phyloP scores from a whole-genome alignment of 148 eudicot genomes.

The Heliosperma pusillum region DNA sequence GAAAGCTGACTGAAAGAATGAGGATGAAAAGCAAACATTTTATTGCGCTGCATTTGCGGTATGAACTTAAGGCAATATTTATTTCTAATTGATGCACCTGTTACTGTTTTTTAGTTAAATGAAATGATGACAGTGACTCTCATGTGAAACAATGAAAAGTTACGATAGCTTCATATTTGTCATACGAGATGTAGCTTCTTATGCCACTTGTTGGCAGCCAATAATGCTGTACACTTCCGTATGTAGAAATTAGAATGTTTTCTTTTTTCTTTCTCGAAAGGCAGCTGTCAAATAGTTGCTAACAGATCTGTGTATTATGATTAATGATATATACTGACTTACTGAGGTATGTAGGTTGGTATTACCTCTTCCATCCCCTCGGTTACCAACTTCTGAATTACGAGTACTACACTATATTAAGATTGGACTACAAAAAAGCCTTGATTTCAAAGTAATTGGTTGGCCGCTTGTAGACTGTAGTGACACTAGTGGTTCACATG shows the following conservation, averaged over 20 bases:
- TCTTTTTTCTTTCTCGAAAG: not conserved
- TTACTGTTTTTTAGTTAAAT: slow-evolving; percentile 13
- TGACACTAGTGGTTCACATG: not conserved
- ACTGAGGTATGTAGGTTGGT: not conserved
- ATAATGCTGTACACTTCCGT: not conserved
- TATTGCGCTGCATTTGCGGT: slow-evolving; percentile 83
- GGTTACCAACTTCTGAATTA: not conserved
- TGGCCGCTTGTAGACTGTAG: not conserved
- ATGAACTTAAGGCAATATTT: slow-evolving; percentile 7
- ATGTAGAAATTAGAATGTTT: not conserved
- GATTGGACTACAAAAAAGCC: not conserved
- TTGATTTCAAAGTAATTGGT: not conserved
- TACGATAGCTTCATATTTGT: not conserved
- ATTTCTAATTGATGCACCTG: not conserved
- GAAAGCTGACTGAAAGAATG: slow-evolving; percentile 67
- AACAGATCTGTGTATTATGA: not conserved
- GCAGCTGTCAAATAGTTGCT: not conserved
- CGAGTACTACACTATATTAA: not conserved
- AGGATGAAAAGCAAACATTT: slow-evolving; percentile 63
- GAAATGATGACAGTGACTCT: slow-evolving; percentile 10
- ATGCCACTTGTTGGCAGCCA: not conserved
- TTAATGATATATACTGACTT: not conserved
- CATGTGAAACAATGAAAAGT: not conserved
- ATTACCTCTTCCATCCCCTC: not conserved
- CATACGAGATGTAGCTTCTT: slow-evolving; percentile 20